Conservation (phyloP, 2,329 filamentous ascomycete species). For the Sclerotiophoma versabilis region DNA sequence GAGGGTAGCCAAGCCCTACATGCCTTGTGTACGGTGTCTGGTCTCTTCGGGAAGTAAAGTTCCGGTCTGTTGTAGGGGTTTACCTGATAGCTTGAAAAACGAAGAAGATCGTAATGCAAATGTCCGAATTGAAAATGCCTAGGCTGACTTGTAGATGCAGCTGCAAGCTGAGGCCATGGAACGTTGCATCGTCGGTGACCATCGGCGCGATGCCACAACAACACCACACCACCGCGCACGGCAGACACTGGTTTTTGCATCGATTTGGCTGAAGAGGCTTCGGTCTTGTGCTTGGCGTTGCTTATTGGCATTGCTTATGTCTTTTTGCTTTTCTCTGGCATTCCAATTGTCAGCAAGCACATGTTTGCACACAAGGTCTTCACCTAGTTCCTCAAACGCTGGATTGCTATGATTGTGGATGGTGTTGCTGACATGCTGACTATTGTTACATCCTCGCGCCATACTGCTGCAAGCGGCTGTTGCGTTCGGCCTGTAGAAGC, state of each 20-base stretch:
- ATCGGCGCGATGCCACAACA: conserved; percentile 28
- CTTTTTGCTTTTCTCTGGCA: conserved; percentile 1
- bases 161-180: conserved; percentile 16
- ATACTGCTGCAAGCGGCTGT: conserved; percentile 10
- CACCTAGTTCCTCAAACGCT: neutral
- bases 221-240: conserved; percentile 16
- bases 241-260: conserved; percentile 3
- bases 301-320: neutral
- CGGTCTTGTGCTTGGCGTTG: neutral
- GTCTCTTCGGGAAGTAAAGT: neutral
- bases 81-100: neutral
- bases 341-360: neutral
- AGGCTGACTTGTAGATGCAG: conserved; percentile 13
- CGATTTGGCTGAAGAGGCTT: neutral
- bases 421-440: conserved; percentile 11
- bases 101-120: neutral
- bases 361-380: neutral
- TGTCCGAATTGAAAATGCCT: neutral
- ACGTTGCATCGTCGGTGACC: conserved; percentile 42
- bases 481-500: conserved; percentile 7
- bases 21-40: neutral
- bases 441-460: conserved; percentile 12
- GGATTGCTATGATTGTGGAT: neutral
- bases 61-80: neutral
- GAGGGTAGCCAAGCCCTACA: conserved; percentile 11